Evolutionary conservation across 2,329 filamentous ascomycete genomes (phyloP), one percentile per base, ranked within the genome.

Genomic region (Xylaria sp.): DNA sequence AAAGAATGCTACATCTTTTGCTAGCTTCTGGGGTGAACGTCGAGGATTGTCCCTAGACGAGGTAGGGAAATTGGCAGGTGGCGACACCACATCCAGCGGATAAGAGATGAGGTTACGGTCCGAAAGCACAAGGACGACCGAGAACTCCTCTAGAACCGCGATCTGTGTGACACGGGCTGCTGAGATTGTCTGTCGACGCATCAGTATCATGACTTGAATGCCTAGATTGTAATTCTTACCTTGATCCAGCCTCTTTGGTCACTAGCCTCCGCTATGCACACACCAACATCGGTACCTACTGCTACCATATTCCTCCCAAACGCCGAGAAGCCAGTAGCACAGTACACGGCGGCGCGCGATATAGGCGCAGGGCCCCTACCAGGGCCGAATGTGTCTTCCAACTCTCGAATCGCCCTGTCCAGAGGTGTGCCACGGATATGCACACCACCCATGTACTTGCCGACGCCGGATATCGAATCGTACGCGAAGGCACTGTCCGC

Each of bases 1-100:
- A 79, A 99, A 99, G 85, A 98, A 99, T 15, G 94, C 93, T 23
- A 99, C 94, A 78, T 99, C 96, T 78, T 96, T 93, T 72, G 91
- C 92, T 41, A 99, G 86, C 75, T 95, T 94, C 79, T 98, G 95
- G 0, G 96, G 96, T n/a, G 96, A 94, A 71, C 92, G 90, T 31
- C 93, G 90, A 3, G 90, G 86, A 52, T 90, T 95, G 78, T 97
- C 93, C 72, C 89, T 88, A 15, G 84, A 82, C 8, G 89, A 85
- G 5, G 88, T 85, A 9, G 90, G 86, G 74, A 87, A 90, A 74
- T 86, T 89, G 1, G 87, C 87, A n/a, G 86, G 83, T 0, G 86
- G 90, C 62, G 86, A 88, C 58, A 99, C 88, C 7, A 94, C 90
- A 77, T 99, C 97, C 51, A 99, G 88, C 63, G 97, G 95, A 78